Conservation (phyloP, 345 rosid species). For the Salix viminalis region DNA sequence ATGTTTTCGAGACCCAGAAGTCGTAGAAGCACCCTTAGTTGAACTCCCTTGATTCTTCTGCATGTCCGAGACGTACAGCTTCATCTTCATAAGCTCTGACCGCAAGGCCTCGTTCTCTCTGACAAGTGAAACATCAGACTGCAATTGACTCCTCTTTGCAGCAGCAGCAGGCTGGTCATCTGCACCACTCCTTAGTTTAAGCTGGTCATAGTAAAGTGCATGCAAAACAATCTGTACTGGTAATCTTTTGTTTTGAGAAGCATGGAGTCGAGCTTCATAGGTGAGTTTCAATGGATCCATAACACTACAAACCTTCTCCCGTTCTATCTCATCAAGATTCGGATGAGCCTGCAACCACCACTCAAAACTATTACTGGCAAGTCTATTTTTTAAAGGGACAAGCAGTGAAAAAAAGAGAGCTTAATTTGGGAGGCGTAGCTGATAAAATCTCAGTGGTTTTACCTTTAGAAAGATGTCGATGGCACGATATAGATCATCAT, state of each 20-base stretch:
- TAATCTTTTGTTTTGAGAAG: slow-evolving; percentile 87
- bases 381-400: not conserved
- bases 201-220: slow-evolving; percentile 82
- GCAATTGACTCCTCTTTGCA: slow-evolving; percentile 50
- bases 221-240: slow-evolving; percentile 86
- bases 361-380: not conserved
- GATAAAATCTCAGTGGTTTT: not conserved
- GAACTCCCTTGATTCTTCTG: slow-evolving; percentile 40
- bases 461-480: slow-evolving; percentile 86
- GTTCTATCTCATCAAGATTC: slow-evolving; percentile 79
- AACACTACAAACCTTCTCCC: slow-evolving; percentile 84
- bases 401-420: not conserved
- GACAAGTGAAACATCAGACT: slow-evolving; percentile 57
- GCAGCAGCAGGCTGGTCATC: slow-evolving; percentile 41
- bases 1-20: slow-evolving; percentile 25
- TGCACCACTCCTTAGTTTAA: slow-evolving; percentile 71
- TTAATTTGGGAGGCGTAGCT: not conserved
- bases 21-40: slow-evolving; percentile 4
- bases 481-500: slow-evolving; percentile 86
- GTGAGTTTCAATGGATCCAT: slow-evolving; percentile 88
- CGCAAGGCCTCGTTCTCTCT: slow-evolving; percentile 85
- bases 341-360: slow-evolving; percentile 51
- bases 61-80: slow-evolving; percentile 60
- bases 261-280: slow-evolving; percentile 89
- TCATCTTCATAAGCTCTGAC: slow-evolving; percentile 81